Percentiles rank a stretch among this genome's conserved stretches.
phyloP scores from a whole-genome alignment of 83 land plant genomes.

The Diphasiastrum complanatum region DNA sequence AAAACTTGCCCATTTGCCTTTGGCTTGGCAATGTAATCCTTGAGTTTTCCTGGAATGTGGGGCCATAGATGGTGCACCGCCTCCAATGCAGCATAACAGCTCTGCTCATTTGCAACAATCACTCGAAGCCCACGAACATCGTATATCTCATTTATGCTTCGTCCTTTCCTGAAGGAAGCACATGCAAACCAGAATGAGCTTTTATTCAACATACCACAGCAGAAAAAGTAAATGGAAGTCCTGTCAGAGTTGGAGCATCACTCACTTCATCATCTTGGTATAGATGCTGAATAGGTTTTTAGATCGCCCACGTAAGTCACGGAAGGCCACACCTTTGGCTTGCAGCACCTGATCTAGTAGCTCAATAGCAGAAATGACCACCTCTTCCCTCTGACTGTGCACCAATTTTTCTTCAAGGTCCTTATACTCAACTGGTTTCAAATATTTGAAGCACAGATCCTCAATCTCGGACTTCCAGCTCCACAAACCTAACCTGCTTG shows the following conservation, averaged over 20 bases:
- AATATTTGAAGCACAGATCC: slow-evolving; percentile 79
- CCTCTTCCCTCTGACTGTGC: slow-evolving; percentile 55
- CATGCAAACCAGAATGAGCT: no score
- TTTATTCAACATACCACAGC: no score
- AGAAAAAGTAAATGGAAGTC: no score
- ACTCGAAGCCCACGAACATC: slow-evolving; percentile 7
- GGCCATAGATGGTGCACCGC: slow-evolving; percentile 2
- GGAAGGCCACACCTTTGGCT: slow-evolving; percentile 43
- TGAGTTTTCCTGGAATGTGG: slow-evolving; percentile 8
- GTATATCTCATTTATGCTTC: slow-evolving; percentile 10
- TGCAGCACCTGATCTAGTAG: slow-evolving; percentile 61
- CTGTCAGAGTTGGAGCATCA: no score
- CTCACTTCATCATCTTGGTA: slow-evolving; percentile 80
- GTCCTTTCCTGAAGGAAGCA: slow-evolving; percentile 18
- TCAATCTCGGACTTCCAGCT: slow-evolving; percentile 94
- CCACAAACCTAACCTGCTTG: slow-evolving; percentile 80
- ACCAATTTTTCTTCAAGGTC: slow-evolving; percentile 57
- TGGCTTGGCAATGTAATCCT: slow-evolving; percentile 72
- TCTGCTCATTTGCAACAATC: slow-evolving; percentile 3
- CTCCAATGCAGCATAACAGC: slow-evolving; percentile 8
- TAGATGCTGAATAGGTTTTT: slow-evolving; percentile 89
- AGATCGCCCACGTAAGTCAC: slow-evolving; percentile 65
- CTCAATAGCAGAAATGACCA: slow-evolving; percentile 57
- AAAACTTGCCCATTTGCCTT: slow-evolving; percentile 76
- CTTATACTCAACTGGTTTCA: slow-evolving; percentile 50